Evolutionary conservation across 306 rosid genomes (phyloP).

Genomic region (Styphnolobium japonicum): DNA sequence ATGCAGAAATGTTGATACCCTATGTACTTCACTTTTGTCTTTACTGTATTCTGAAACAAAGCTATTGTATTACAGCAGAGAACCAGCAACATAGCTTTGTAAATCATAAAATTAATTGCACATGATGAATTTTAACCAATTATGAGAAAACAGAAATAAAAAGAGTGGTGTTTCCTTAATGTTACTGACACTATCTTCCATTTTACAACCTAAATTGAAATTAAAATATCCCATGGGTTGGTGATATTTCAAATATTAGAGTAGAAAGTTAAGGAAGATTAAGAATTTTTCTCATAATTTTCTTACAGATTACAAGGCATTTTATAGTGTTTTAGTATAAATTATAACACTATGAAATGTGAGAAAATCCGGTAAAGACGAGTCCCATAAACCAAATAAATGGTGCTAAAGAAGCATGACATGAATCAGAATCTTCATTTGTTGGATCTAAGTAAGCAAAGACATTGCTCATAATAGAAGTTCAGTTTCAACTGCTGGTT

Average conservation of each 20-base stretch:
- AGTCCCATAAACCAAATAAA: background rate
- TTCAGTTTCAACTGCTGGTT: background rate
- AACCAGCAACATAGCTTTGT: background rate
- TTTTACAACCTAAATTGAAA: background rate
- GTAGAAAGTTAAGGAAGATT: background rate
- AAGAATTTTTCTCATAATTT: background rate
- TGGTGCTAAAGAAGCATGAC: background rate
- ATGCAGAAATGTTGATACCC: background rate
- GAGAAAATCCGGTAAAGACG: background rate
- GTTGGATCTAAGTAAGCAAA: slow-evolving; percentile 13
- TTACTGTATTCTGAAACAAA: background rate
- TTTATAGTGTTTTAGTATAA: background rate
- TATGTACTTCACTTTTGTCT: background rate
- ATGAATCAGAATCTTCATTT: background rate
- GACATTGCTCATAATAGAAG: background rate
- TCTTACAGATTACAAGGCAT: background rate
- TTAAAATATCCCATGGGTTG: background rate
- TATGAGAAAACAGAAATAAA: background rate
- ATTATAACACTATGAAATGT: background rate
- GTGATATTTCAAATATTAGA: background rate
- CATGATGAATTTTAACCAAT: background rate
- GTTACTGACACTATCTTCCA: background rate
- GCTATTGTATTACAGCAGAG: background rate
- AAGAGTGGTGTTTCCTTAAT: background rate
- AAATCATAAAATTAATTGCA: background rate